phyloP scores from a whole-genome alignment of 371 early-diverging fungal genomes.

The Amoeboaphelidium protococcarum region DNA sequence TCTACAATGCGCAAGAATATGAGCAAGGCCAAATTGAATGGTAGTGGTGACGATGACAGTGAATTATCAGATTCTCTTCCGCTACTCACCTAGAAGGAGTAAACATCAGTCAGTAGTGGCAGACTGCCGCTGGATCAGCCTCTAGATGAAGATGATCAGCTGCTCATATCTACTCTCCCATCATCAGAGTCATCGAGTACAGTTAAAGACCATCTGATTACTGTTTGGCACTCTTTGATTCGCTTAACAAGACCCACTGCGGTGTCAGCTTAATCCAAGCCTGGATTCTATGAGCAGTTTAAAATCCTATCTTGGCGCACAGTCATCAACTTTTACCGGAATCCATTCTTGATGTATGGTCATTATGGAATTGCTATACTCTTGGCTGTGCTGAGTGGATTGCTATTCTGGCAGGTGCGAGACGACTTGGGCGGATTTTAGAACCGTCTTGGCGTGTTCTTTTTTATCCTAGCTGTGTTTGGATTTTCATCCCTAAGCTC shows the following conservation, averaged over 20 bases:
- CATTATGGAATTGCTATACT: conserved; percentile 36
- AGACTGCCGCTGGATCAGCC: too few species aligned
- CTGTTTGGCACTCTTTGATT: too few species aligned
- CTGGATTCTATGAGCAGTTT: conserved; percentile 28
- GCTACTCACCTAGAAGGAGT: too few species aligned
- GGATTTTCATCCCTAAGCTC: conserved; percentile 51
- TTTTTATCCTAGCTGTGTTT: conserved; percentile 50
- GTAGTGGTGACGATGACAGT: too few species aligned
- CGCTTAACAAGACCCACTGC: not conserved
- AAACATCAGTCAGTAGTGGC: too few species aligned
- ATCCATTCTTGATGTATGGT: conserved; percentile 50
- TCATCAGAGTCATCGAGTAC: too few species aligned
- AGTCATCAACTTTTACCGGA: conserved; percentile 61
- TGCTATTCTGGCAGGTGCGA: conserved; percentile 46
- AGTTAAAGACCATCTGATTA: too few species aligned
- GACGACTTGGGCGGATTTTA: conserved; percentile 57
- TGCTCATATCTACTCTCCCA: too few species aligned
- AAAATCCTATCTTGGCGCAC: conserved; percentile 47
- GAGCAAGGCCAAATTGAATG: too few species aligned
- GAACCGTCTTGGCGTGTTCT: conserved; percentile 57
- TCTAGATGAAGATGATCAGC: too few species aligned
- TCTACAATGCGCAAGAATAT: too few species aligned
- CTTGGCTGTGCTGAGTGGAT: conserved; percentile 32
- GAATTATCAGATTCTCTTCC: too few species aligned
- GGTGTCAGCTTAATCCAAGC: not conserved